Evolutionary conservation across 2,329 filamentous ascomycete genomes (phyloP).

Genomic region (Xylaria arbuscula): DNA sequence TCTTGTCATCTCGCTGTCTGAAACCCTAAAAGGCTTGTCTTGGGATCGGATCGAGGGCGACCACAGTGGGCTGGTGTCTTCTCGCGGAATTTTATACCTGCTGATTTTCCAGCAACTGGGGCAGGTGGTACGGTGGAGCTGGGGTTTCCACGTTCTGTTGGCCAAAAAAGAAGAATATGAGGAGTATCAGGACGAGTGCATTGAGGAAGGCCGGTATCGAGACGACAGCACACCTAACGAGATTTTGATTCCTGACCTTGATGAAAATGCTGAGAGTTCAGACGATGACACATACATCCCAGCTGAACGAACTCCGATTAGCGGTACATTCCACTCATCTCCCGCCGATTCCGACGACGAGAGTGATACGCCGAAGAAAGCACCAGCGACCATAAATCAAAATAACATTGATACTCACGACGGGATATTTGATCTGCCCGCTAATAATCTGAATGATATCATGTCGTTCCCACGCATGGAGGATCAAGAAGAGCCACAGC

Average conservation of each 20-base stretch:
- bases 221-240: conserved; percentile 58
- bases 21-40: conserved; percentile 90
- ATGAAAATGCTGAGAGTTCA: conserved; percentile 53
- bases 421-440: conserved; percentile 52
- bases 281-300: conserved; percentile 65
- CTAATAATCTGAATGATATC: conserved; percentile 63
- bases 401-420: conserved; percentile 41
- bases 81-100: conserved; percentile 92
- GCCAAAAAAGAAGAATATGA: conserved; percentile 81
- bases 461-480: conserved; percentile 71
- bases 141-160: conserved; percentile 96
- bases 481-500: conserved; percentile 55
- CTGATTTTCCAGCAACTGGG: conserved; percentile 98
- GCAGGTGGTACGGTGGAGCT: conserved; percentile 95
- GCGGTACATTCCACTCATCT: conserved; percentile 61
- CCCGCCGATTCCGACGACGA: conserved; percentile 63
- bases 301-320: conserved; percentile 66
- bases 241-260: conserved; percentile 59
- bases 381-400: conserved; percentile 50
- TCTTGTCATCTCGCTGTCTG: conserved; percentile 90
- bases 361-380: conserved; percentile 42
- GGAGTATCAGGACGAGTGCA: conserved; percentile 67
- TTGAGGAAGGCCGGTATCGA: conserved; percentile 69
- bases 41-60: conserved; percentile 93
- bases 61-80: conserved; percentile 93